Evolutionary conservation across 176 grass and related monocot species (phyloP).

Genomic region (Cenchrus fungigraminus): DNA sequence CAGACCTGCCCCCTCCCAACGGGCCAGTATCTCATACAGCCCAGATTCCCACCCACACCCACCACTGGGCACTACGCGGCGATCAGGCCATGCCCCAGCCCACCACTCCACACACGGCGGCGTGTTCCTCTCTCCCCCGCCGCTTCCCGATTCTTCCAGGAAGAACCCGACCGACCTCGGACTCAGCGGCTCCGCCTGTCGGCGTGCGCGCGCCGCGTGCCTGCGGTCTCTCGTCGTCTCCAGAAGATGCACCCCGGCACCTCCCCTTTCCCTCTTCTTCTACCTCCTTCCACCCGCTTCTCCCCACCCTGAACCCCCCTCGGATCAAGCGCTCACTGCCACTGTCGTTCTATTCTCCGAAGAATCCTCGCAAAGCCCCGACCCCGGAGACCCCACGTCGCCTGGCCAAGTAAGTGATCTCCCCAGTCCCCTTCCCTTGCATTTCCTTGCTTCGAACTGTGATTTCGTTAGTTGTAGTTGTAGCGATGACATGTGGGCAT

Average conservation of each 20-base stretch:
- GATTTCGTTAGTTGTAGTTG: not conserved
- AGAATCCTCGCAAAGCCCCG: conserved; percentile 7
- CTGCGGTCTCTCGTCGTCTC: conserved; percentile 45
- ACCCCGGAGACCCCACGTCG: not conserved
- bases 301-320: not conserved
- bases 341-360: not conserved
- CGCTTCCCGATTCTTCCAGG: conserved; percentile 49
- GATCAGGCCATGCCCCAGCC: not conserved
- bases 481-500: not conserved
- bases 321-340: not conserved
- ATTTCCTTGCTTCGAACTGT: not conserved
- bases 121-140: not conserved
- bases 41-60: no score
- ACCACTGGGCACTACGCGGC: no score
- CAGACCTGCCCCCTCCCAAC: no score
- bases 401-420: conserved; percentile 21
- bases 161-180: conserved; percentile 2
- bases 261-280: conserved; percentile 19
- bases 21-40: no score
- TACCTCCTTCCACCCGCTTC: conserved; percentile 14
- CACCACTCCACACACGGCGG: not conserved
- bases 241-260: conserved; percentile 27
- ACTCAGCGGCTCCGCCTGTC: conserved; percentile 1
- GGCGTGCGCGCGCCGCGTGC: conserved; percentile 27
- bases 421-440: not conserved